Evolutionary conservation across 2,329 filamentous ascomycete genomes (phyloP).

Genomic region (Cytospora piceicola): DNA sequence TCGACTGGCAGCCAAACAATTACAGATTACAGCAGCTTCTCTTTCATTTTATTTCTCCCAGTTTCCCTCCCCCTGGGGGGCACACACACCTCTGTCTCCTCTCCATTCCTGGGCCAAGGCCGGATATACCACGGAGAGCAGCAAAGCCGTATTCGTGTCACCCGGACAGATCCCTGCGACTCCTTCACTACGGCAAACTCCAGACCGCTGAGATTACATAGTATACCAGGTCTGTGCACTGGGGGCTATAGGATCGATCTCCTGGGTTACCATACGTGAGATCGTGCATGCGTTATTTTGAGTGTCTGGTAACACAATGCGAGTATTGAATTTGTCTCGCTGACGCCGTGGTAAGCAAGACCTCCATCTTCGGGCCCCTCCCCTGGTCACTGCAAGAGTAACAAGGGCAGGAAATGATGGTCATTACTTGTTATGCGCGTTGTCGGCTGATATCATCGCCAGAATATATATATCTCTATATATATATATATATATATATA

Average conservation of each 20-base stretch:
- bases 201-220: constrained; percentile 1
- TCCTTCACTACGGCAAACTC: constrained; percentile 8
- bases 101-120: not conserved
- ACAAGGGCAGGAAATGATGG: not conserved
- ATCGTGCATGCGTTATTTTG: constrained; percentile 16
- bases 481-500: no score
- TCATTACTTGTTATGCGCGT: not conserved
- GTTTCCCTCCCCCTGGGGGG: no score
- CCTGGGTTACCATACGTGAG: constrained; percentile 19
- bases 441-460: constrained; percentile 20
- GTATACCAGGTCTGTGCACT: constrained; percentile 13
- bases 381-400: constrained; percentile 10
- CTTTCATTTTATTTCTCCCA: constrained; percentile 1
- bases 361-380: constrained; percentile 10
- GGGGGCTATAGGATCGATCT: not conserved
- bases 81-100: not conserved
- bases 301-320: constrained; percentile 10
- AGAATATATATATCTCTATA: constrained; percentile 22
- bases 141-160: not conserved
- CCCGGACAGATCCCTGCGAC: not conserved
- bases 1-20: not conserved
- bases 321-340: constrained; percentile 13
- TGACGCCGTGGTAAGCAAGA: constrained; percentile 26
- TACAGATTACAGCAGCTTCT: constrained; percentile 16
- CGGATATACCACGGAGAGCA: not conserved